phyloP scores from a whole-genome alignment of 164 flowering plant species.

The Vitis rotundifolia region DNA sequence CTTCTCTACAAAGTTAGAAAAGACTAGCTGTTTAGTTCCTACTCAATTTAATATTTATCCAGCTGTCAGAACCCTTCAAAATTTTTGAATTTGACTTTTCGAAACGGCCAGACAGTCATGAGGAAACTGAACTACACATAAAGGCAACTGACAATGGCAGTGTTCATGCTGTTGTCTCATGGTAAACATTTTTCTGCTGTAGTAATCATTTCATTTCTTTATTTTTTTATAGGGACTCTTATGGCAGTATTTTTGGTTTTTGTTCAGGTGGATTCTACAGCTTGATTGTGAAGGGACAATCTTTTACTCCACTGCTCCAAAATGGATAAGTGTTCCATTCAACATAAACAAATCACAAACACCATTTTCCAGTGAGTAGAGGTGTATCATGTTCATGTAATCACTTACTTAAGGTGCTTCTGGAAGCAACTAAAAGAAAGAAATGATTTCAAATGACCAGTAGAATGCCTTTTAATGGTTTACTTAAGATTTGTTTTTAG shows the following conservation, averaged over 20 bases:
- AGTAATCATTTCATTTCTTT: background rate
- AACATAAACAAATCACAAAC: conserved; percentile 16
- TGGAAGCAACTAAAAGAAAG: background rate
- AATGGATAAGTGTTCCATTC: conserved; percentile 50
- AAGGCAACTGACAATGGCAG: conserved; percentile 63
- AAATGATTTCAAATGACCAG: background rate
- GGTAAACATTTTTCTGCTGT: conserved; percentile 45
- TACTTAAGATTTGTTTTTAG: background rate
- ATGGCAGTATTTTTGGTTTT: conserved; percentile 5
- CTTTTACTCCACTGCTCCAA: conserved; percentile 88
- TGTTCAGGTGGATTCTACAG: conserved; percentile 90
- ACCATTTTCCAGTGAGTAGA: conserved; percentile 33
- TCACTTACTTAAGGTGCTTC: background rate
- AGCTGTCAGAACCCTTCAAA: conserved; percentile 98
- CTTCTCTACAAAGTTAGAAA: conserved; percentile 8
- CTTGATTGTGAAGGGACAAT: conserved; percentile 82
- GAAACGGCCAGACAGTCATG: conserved; percentile 88
- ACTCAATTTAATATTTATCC: conserved; percentile 41
- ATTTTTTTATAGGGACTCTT: background rate
- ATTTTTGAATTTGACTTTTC: conserved; percentile 93
- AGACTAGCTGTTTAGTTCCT: conserved; percentile 21
- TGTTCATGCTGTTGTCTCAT: conserved; percentile 81
- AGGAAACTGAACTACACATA: conserved; percentile 52
- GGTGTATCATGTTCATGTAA: background rate
- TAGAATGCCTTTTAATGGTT: background rate